Conservation (phyloP, 805 yeast species). For the Schizosaccharomyces lindneri region DNA sequence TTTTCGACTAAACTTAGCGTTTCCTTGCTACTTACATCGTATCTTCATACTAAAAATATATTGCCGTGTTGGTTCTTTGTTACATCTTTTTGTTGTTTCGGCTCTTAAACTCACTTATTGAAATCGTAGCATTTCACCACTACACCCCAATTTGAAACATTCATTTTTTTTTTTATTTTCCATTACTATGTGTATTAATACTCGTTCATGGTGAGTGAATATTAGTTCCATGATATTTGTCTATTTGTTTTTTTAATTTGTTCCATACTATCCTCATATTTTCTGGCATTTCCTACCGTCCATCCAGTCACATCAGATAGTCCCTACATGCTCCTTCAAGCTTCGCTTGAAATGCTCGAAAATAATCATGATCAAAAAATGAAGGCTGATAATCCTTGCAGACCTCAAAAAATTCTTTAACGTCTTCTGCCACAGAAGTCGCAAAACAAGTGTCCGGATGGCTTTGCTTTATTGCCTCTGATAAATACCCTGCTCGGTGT, state of each 20-base stretch:
- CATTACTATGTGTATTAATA: too few relatives aligned
- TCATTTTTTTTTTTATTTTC: too few relatives aligned
- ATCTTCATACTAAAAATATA: not conserved
- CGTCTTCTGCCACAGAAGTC: not conserved
- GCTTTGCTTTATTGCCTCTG: not conserved
- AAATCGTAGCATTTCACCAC: not conserved
- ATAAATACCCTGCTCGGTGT: not conserved
- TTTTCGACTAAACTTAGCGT: slow-evolving; percentile 62
- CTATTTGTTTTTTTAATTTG: too few relatives aligned
- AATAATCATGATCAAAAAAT: not conserved
- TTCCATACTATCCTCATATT: too few relatives aligned
- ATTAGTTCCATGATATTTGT: too few relatives aligned
- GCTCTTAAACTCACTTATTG: too few relatives aligned
- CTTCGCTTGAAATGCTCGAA: not conserved
- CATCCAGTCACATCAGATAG: not conserved
- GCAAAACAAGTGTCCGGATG: not conserved
- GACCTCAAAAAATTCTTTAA: not conserved
- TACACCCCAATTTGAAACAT: not conserved
- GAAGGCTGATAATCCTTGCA: not conserved
- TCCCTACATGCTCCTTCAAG: not conserved
- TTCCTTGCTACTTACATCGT: not conserved
- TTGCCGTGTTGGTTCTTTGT: not conserved
- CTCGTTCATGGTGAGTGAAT: too few relatives aligned
- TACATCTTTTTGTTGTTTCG: not conserved
- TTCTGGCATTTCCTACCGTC: not conserved